Evolutionary conservation across 352 stramenopile genomes (phyloP).

Genomic region (Blastocystis sp.): DNA sequence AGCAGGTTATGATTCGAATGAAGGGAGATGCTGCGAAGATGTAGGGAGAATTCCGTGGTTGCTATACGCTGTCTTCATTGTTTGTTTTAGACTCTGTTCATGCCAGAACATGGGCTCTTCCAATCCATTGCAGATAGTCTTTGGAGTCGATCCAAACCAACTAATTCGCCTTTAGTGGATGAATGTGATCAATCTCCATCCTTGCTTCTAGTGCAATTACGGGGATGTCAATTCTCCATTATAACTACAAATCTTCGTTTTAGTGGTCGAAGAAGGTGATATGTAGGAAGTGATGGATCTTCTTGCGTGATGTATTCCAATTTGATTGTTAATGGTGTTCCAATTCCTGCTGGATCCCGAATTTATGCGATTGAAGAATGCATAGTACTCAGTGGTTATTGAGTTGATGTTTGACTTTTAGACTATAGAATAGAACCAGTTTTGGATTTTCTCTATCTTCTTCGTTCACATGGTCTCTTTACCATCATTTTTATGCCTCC

Average conservation of each 20-base stretch:
- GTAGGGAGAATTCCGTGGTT: constrained; percentile 27
- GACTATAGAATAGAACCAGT: not conserved
- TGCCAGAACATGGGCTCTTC: not conserved
- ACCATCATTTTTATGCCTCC: not conserved
- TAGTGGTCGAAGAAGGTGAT: not conserved
- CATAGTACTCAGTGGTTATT: not conserved
- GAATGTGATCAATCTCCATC: not conserved
- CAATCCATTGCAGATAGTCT: not conserved
- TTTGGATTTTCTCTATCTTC: constrained; percentile 16
- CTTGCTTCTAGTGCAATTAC: not conserved
- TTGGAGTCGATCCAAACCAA: not conserved
- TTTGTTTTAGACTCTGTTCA: constrained; percentile 38
- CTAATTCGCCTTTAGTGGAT: not conserved
- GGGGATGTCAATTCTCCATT: too few species aligned
- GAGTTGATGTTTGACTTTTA: not conserved
- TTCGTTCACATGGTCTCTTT: not conserved
- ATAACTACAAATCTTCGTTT: not conserved
- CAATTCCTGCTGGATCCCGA: not conserved
- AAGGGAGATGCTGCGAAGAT: constrained; percentile 63
- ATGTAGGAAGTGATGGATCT: not conserved
- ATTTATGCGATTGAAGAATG: not conserved
- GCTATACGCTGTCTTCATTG: constrained; percentile 29
- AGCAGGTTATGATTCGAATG: constrained; percentile 64
- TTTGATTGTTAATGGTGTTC: constrained; percentile 9
- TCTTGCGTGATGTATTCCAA: not conserved